A percentile compares a stretch with the other conserved stretches of the same genome.
Evolutionary conservation across 2,329 filamentous ascomycete species (phyloP).

Genomic region (Stemphylium vesicarium): DNA sequence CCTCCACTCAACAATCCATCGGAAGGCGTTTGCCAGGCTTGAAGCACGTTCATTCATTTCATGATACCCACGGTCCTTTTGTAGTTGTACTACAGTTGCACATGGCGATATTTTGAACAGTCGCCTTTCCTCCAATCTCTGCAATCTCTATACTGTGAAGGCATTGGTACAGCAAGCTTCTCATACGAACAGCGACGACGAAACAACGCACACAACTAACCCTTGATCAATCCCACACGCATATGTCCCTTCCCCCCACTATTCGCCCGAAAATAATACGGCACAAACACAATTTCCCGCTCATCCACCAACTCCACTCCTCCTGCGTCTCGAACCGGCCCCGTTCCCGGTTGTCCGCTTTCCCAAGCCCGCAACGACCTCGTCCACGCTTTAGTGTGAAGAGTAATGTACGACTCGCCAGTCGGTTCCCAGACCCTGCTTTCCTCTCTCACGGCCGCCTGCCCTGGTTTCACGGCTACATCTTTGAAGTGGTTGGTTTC

Average conservation of each 20-base stretch:
- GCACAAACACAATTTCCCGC: slow-evolving; percentile 12
- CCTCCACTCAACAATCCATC: not conserved
- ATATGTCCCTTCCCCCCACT: slow-evolving; percentile 15
- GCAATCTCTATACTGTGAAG: no score
- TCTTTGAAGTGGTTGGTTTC: slow-evolving; percentile 17
- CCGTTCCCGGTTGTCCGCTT: not conserved
- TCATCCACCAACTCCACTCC: not conserved
- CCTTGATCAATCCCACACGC: slow-evolving; percentile 14
- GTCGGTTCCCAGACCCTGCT: not conserved
- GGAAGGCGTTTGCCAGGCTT: not conserved
- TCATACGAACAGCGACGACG: no score
- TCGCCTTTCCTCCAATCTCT: no score
- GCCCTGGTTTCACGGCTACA: slow-evolving; percentile 5
- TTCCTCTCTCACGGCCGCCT: slow-evolving; percentile 2
- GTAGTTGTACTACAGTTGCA: slow-evolving; percentile 2
- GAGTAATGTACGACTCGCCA: slow-evolving; percentile 11
- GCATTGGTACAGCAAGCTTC: no score
- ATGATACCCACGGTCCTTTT: slow-evolving; percentile 18
- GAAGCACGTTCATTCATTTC: slow-evolving; percentile 5
- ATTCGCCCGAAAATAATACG: slow-evolving; percentile 16
- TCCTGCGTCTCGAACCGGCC: not conserved
- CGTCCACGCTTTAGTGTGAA: slow-evolving; percentile 4
- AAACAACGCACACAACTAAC: not conserved
- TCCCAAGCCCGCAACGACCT: slow-evolving; percentile 4
- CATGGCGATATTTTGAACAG: not conserved